Conservation (phyloP, 2,329 filamentous ascomycete genomes). For the Fusarium avenaceum region DNA sequence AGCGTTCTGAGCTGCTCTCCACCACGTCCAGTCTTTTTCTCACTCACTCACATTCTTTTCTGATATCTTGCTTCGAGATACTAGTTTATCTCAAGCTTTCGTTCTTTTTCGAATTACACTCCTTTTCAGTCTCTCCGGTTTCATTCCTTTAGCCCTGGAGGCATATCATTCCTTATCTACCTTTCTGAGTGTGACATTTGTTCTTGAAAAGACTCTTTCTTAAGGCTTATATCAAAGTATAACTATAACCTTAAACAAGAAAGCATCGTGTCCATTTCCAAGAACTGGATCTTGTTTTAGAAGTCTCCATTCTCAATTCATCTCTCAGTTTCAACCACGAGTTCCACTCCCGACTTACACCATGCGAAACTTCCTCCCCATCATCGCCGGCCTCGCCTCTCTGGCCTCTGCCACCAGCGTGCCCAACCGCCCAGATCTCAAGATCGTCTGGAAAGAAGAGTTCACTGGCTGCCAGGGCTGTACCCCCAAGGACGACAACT, state of each 20-base stretch:
- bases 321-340: background rate
- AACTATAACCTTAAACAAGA: background rate
- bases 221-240: background rate
- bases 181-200: constrained; percentile 26
- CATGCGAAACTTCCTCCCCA: constrained; percentile 48
- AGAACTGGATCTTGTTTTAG: no score
- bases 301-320: no score
- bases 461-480: constrained; percentile 59
- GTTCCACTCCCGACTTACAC: constrained; percentile 34
- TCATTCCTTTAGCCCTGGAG: constrained; percentile 43
- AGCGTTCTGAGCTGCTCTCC: constrained; percentile 19
- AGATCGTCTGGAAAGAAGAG: constrained; percentile 60
- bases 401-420: constrained; percentile 54
- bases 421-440: constrained; percentile 58
- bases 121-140: constrained; percentile 25
- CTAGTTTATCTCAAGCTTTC: constrained; percentile 28
- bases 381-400: constrained; percentile 42
- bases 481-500: constrained; percentile 55
- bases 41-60: constrained; percentile 28
- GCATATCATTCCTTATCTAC: constrained; percentile 37
- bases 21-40: constrained; percentile 32
- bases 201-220: background rate
- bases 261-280: no score
- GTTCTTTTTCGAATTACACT: constrained; percentile 21
- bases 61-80: constrained; percentile 31